Percentiles rank a stretch among this genome's conserved stretches.
Conservation (phyloP, 306 rosid species). For the Carpinus fangiana region DNA sequence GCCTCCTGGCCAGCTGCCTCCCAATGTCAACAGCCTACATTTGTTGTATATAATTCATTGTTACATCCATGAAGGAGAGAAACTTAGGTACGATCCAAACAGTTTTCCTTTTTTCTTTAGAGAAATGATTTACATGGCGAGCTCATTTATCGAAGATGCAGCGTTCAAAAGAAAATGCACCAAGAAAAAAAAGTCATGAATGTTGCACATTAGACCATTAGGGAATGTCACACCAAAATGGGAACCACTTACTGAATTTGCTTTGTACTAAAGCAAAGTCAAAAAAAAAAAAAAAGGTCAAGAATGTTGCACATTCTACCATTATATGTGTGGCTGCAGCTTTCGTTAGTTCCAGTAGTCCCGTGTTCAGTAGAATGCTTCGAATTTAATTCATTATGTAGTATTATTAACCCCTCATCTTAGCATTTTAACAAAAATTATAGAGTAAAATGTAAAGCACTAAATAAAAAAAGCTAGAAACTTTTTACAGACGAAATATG, state of each 20-base stretch:
- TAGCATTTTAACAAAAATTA: no score
- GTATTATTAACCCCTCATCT: no score
- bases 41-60: slow-evolving; percentile 23
- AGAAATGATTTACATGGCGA: neutral
- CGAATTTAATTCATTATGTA: neutral
- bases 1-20: slow-evolving; percentile 65
- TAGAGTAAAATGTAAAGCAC: no score
- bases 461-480: neutral
- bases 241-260: no score
- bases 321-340: no score
- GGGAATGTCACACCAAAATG: neutral
- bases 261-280: no score
- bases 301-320: no score
- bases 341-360: no score
- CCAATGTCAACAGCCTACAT: slow-evolving; percentile 84
- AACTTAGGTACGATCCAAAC: slow-evolving; percentile 1
- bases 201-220: neutral
- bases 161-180: neutral
- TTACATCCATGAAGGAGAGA: neutral
- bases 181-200: neutral
- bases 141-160: neutral
- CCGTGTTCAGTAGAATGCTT: neutral
- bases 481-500: no score
- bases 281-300: no score
- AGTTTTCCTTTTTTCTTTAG: neutral